These are phyloP conservation scores for Ustilago xerochloae DNA, from an alignment of 1,284 basidiomycete genomes.

Conservation along the genomic window DNA sequence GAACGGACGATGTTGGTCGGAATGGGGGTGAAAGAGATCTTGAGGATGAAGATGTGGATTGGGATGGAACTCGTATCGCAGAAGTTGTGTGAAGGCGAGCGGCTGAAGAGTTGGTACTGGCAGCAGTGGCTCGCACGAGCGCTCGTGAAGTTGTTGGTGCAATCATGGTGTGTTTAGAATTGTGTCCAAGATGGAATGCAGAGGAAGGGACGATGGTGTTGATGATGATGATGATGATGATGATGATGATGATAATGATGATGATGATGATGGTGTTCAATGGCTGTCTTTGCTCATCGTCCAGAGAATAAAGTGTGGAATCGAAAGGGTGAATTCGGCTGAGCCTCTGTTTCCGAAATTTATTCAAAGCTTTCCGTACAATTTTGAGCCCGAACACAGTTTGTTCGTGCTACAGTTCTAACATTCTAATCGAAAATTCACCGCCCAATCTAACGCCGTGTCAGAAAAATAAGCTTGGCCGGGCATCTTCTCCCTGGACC, in stretches of 20 bases:
- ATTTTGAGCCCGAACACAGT: background rate
- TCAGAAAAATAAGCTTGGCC: background rate
- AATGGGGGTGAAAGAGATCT: constrained; percentile 47
- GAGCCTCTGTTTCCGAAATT: constrained; percentile 7
- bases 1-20: constrained; percentile 31
- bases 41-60: background rate
- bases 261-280: background rate
- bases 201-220: background rate
- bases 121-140: constrained; percentile 7
- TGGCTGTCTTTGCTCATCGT: constrained; percentile 5
- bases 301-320: background rate
- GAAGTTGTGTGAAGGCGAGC: background rate
- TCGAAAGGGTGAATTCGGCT: constrained; percentile 14
- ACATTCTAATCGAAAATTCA: too few species aligned
- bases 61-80: constrained; percentile 9
- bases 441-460: background rate
- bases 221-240: background rate
- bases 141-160: constrained; percentile 16
- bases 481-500: background rate
- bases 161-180: constrained; percentile 2
- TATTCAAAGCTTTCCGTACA: background rate
- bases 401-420: too few species aligned
- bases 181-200: background rate
- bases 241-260: constrained; percentile 1
- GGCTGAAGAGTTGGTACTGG: background rate